These are phyloP conservation scores for Pseudogymnoascus sp. DNA, from an alignment of 2,329 filamentous ascomycete species.

Conservation along the genomic window DNA sequence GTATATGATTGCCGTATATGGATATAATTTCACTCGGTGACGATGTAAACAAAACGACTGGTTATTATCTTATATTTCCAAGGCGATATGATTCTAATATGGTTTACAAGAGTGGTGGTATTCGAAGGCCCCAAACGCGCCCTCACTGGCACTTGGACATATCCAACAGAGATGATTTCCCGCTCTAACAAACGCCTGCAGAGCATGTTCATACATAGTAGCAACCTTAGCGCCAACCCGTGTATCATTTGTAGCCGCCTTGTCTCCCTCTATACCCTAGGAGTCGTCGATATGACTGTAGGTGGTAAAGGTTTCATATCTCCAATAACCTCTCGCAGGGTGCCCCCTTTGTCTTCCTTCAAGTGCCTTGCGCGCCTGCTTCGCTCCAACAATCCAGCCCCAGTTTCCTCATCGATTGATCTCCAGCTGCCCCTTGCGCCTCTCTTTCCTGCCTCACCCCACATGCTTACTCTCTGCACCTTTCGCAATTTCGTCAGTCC, in stretches of 20 bases:
- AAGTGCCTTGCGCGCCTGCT: constrained; percentile 18
- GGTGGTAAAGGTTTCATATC: constrained; percentile 1
- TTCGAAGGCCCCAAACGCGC: not conserved
- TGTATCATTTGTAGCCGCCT: not conserved
- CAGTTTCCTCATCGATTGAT: constrained; percentile 12
- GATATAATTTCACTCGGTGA: not conserved
- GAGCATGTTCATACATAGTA: constrained; percentile 2
- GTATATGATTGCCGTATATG: not conserved
- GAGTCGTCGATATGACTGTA: not conserved
- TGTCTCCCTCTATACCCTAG: not conserved
- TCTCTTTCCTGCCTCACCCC: constrained; percentile 24
- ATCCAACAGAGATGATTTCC: constrained; percentile 2
- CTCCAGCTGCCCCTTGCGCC: constrained; percentile 20
- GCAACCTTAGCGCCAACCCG: not conserved
- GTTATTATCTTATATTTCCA: constrained; percentile 1
- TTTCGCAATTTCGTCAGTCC: constrained; percentile 75
- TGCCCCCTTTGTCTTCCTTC: not conserved
- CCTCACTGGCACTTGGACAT: not conserved
- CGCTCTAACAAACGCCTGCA: not conserved
- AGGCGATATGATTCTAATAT: constrained; percentile 1
- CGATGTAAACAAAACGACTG: not conserved
- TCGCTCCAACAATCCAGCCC: constrained; percentile 18
- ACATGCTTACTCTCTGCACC: constrained; percentile 86
- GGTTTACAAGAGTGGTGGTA: constrained; percentile 5
- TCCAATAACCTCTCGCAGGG: not conserved